Evolutionary conservation across 2,329 filamentous ascomycete species (phyloP).

Genomic region (Beauveria medogensis): DNA sequence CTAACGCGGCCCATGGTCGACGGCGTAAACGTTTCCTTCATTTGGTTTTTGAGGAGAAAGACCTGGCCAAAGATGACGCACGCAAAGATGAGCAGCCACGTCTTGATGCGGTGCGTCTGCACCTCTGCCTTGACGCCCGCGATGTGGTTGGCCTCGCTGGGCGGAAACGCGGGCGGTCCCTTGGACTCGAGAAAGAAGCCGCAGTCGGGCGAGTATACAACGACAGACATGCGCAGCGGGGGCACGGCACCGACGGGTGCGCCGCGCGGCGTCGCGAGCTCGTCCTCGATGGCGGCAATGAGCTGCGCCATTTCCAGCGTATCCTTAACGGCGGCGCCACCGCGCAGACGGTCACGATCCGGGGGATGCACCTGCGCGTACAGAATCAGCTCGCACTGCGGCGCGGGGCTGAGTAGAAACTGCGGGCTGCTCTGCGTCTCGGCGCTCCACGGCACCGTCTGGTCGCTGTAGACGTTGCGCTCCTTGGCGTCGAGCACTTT

Average conservation of each 20-base stretch:
- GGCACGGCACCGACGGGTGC: slow-evolving; percentile 48
- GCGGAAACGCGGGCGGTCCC: slow-evolving; percentile 48
- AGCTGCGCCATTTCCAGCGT: slow-evolving; percentile 28
- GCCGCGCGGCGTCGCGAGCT: slow-evolving; percentile 54
- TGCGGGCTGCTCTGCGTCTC: slow-evolving; percentile 51
- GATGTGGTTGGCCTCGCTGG: slow-evolving; percentile 46
- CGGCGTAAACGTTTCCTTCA: slow-evolving; percentile 58
- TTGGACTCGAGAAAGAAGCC: slow-evolving; percentile 58
- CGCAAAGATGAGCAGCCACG: slow-evolving; percentile 50
- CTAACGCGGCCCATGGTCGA: slow-evolving; percentile 60
- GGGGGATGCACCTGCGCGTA: slow-evolving; percentile 70
- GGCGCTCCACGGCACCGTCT: slow-evolving; percentile 69
- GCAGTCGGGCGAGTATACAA: slow-evolving; percentile 62
- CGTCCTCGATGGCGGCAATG: slow-evolving; percentile 50
- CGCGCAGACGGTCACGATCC: slow-evolving; percentile 25
- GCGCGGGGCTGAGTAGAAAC: slow-evolving; percentile 50
- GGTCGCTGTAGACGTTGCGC: slow-evolving; percentile 43
- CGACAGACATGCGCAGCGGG: slow-evolving; percentile 51
- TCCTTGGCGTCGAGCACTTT: slow-evolving; percentile 59
- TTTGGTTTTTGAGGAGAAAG: slow-evolving; percentile 53
- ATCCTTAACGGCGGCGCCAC: slow-evolving; percentile 22
- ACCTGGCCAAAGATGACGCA: slow-evolving; percentile 53
- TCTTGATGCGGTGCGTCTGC: slow-evolving; percentile 47
- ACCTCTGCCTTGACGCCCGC: slow-evolving; percentile 54
- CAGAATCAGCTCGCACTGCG: slow-evolving; percentile 82